These are phyloP conservation scores for Boletales sp. DNA, from an alignment of 768 basidiomycete genomes.

Conservation along the genomic window DNA sequence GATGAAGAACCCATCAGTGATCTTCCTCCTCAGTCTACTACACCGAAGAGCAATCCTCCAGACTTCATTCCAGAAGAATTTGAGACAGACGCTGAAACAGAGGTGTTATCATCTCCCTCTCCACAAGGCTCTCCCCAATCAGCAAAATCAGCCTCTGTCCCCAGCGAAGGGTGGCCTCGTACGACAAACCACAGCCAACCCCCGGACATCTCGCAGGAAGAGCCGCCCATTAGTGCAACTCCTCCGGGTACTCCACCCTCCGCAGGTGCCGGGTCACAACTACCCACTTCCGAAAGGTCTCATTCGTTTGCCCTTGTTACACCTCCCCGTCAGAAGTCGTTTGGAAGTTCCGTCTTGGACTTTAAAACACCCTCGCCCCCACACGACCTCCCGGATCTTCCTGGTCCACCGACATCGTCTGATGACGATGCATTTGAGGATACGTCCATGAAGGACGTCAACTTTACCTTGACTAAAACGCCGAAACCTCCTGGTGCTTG, in stretches of 20 bases:
- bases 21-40: constrained; percentile 23
- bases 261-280: not conserved
- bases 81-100: constrained; percentile 26
- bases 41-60: constrained; percentile 21
- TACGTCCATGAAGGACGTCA: constrained; percentile 21
- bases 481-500: constrained; percentile 47
- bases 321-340: constrained; percentile 44
- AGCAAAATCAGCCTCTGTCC: not conserved
- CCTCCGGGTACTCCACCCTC: constrained; percentile 26
- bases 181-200: constrained; percentile 16
- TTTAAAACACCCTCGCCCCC: constrained; percentile 66
- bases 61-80: constrained; percentile 11
- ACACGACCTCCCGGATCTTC: constrained; percentile 59
- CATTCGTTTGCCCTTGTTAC: constrained; percentile 36
- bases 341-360: constrained; percentile 41
- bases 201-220: not conserved
- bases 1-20: constrained; percentile 34
- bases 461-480: constrained; percentile 39
- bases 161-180: constrained; percentile 16
- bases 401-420: constrained; percentile 56
- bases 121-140: constrained; percentile 16
- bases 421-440: constrained; percentile 42
- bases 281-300: constrained; percentile 4
- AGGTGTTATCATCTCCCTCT: constrained; percentile 23
- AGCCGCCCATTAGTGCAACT: constrained; percentile 15